phyloP scores from a whole-genome alignment of 495 filamentous ascomycete genomes.

The Penicillium dipodomyicola region DNA sequence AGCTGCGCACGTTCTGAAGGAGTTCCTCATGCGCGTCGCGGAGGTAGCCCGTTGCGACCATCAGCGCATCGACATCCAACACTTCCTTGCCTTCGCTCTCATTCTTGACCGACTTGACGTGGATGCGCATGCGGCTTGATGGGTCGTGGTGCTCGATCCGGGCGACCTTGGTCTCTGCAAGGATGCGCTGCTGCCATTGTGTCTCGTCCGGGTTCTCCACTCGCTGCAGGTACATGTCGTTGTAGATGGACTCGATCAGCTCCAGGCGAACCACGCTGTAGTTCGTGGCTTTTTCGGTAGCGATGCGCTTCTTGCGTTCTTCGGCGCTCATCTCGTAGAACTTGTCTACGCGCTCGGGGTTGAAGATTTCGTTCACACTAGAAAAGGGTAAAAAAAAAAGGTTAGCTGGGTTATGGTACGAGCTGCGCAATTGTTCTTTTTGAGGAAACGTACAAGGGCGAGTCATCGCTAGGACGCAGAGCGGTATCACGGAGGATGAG shows the following conservation, averaged over 20 bases:
- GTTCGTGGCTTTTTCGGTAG: constrained; percentile 74
- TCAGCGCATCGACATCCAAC: constrained; percentile 73
- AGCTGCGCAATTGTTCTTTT: too few relatives aligned
- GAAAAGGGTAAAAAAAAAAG: neutral
- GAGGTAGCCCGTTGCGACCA: constrained; percentile 85
- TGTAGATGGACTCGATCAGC: constrained; percentile 82
- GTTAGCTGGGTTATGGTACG: neutral
- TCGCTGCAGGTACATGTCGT: constrained; percentile 78
- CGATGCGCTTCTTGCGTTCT: constrained; percentile 60
- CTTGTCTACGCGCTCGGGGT: constrained; percentile 73
- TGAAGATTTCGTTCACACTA: constrained; percentile 95
- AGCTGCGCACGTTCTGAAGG: constrained; percentile 57
- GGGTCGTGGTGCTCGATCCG: constrained; percentile 53
- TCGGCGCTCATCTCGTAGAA: constrained; percentile 63
- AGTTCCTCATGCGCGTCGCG: constrained; percentile 78
- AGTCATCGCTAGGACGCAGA: constrained; percentile 88
- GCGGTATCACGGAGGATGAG: constrained; percentile 77
- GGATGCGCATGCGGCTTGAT: constrained; percentile 41
- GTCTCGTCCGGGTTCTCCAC: constrained; percentile 65
- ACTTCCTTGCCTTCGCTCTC: constrained; percentile 48
- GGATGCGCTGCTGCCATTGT: constrained; percentile 77
- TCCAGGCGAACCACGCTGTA: constrained; percentile 89
- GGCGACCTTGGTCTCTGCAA: constrained; percentile 61
- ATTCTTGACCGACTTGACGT: constrained; percentile 32
- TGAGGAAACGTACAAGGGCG: constrained; percentile 75